A percentile compares a stretch with the other conserved stretches of the same genome.
phyloP scores from a whole-genome alignment of 2,329 filamentous ascomycete species.

The Venturia oleaginea region DNA sequence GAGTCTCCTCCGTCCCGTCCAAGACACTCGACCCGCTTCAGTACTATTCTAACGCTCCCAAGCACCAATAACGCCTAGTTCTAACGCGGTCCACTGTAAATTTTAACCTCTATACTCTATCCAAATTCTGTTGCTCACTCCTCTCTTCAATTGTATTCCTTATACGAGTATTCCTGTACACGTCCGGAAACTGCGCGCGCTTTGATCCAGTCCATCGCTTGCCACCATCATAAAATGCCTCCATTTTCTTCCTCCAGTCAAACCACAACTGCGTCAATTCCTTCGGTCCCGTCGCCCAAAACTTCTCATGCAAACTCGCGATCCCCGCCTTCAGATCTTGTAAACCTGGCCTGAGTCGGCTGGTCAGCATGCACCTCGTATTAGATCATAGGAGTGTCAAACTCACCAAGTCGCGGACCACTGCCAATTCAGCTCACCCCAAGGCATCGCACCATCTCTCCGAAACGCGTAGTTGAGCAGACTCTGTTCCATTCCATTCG shows the following conservation, averaged over 20 bases:
- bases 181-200: not conserved
- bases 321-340: slow-evolving; percentile 1
- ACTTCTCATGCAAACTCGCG: slow-evolving; percentile 15
- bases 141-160: not conserved
- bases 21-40: not conserved
- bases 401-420: slow-evolving; percentile 5
- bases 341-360: not conserved
- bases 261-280: slow-evolving; percentile 2
- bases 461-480: slow-evolving; percentile 14
- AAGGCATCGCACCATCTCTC: slow-evolving; percentile 14
- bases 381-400: not conserved
- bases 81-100: not conserved
- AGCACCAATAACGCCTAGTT: not conserved
- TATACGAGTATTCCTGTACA: not conserved
- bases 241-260: not conserved
- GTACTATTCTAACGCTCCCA: not conserved
- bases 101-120: not conserved
- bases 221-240: not conserved
- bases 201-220: not conserved
- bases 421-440: not conserved
- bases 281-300: slow-evolving; percentile 10
- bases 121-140: not conserved
- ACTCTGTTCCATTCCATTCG: slow-evolving; percentile 12
- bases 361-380: not conserved
- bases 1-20: not conserved